Evolutionary conservation across 495 filamentous ascomycete species (phyloP).

Genomic region (Aspergillus campestris): DNA sequence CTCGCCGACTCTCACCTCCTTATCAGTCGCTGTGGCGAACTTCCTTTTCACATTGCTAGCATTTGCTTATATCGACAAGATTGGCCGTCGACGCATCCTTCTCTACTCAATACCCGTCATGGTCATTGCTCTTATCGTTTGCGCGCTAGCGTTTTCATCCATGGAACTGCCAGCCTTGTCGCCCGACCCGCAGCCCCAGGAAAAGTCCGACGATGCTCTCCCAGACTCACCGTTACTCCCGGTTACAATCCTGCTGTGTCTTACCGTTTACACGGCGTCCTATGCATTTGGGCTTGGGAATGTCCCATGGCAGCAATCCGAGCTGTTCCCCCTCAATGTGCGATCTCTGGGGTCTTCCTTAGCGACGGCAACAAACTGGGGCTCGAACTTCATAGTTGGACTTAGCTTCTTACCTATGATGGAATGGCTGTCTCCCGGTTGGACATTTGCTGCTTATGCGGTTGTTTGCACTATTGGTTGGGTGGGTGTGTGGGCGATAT

Average conservation of each 20-base stretch:
- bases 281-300: conserved; percentile 87
- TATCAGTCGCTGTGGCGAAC: conserved; percentile 77
- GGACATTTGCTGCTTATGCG: conserved; percentile 73
- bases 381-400: conserved; percentile 78
- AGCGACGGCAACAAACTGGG: conserved; percentile 87
- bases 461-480: conserved; percentile 60
- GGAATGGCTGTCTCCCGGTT: conserved; percentile 62
- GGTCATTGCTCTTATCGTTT: conserved; percentile 59
- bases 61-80: conserved; percentile 67
- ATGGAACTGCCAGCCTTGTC: conserved; percentile 28
- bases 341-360: conserved; percentile 72
- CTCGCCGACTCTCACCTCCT: conserved; percentile 70
- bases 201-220: conserved; percentile 2
- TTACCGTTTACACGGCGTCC: conserved; percentile 74
- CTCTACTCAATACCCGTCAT: conserved; percentile 82
- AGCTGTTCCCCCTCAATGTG: conserved; percentile 79
- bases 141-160: conserved; percentile 57
- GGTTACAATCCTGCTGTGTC: conserved; percentile 54
- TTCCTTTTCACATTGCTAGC: conserved; percentile 72
- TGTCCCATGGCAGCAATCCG: conserved; percentile 89
- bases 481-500: conserved; percentile 58
- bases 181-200: conserved; percentile 4
- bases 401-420: conserved; percentile 83
- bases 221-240: conserved; percentile 13
- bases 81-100: conserved; percentile 74